Base-by-base conservation (phyloP, 495 filamentous ascomycete species). In the Evernia prunastri region DNA sequence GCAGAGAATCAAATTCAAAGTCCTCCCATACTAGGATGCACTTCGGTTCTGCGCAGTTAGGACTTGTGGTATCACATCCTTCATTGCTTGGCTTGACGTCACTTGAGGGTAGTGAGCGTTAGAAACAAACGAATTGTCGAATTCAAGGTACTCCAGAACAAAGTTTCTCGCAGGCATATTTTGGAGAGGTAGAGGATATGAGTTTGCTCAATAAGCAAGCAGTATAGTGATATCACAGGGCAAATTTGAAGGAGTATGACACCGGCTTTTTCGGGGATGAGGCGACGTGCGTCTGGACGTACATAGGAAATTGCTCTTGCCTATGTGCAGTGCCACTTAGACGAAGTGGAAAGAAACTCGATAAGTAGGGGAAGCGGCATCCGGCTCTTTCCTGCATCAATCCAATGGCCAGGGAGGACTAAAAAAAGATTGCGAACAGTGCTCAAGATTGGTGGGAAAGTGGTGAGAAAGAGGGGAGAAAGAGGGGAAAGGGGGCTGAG, bases 1-100 rank as follows among this genome's bases (percentile, higher is more conserved):
- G 45, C 20, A 60, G 42, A n/a, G 58, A 49, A 33, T 60, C 42
- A n/a, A 47, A 60, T 6, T 35, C 58, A 45, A 60, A 60, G 35
- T 60, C 58, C 18, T 60, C 40, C 58, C 58, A 60, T 29, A 45
- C 3, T 18, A 20, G 40, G 40, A 43, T 43, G 40, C 18, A 43
- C 40, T n/a, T 43, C 18, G 17, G 40, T 43, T 43, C n/a, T 43
- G 15, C 18, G 17, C n/a, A 43, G 15, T 9, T 9, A n/a, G 9
- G 17, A n/a, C 18, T 43, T 43, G 40, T 43, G 40, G 40, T 43
- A 43, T 43, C n/a, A 3, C 40, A 2, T 8, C 18, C 12, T n/a
- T 20, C n/a, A 4, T 8, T 43, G 15, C 18, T 43, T 43, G 40
- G 18, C 18, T 43, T 43, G 15, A 40, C 39, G 40, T 43, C 40